Evolutionary conservation across 177 flowering plant species (phyloP).

Genomic region (Telopea speciosissima): DNA sequence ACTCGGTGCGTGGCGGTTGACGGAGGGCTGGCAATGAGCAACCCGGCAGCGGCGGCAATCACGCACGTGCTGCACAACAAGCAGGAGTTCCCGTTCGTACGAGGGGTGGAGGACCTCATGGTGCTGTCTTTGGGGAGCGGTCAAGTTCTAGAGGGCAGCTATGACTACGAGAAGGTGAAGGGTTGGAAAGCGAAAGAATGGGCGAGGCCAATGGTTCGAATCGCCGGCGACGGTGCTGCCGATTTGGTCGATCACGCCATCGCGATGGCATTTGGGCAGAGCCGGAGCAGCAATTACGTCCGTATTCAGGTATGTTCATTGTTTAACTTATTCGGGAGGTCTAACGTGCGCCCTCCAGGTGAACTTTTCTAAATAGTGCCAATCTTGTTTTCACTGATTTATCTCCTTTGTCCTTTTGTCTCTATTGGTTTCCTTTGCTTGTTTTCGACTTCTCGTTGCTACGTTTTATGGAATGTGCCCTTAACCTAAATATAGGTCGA

Average conservation of each 20-base stretch:
- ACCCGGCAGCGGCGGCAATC: constrained; percentile 76
- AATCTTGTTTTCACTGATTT: not conserved
- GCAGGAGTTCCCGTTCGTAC: constrained; percentile 71
- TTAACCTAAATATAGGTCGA: not conserved
- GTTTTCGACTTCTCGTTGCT: not conserved
- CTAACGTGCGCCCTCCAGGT: constrained; percentile 4
- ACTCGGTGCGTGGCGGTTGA: constrained; percentile 58
- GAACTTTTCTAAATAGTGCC: not conserved
- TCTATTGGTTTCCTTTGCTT: not conserved
- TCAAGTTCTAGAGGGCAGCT: not conserved
- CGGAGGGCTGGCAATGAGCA: constrained; percentile 69
- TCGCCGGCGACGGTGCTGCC: constrained; percentile 51
- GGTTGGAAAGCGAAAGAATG: constrained; percentile 2
- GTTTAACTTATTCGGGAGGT: not conserved
- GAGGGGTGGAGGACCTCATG: constrained; percentile 63
- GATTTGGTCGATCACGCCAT: constrained; percentile 64
- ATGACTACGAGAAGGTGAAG: not conserved
- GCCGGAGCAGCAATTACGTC: constrained; percentile 68
- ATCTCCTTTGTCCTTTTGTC: not conserved
- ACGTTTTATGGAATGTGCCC: constrained; percentile 1
- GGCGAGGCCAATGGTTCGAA: constrained; percentile 30
- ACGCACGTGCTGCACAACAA: constrained; percentile 84
- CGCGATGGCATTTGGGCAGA: constrained; percentile 84
- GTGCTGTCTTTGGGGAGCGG: constrained; percentile 12
- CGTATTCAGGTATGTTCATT: constrained; percentile 63